Conservation (phyloP, 306 rosid genomes). For the Vigna reflexopilosa region DNA sequence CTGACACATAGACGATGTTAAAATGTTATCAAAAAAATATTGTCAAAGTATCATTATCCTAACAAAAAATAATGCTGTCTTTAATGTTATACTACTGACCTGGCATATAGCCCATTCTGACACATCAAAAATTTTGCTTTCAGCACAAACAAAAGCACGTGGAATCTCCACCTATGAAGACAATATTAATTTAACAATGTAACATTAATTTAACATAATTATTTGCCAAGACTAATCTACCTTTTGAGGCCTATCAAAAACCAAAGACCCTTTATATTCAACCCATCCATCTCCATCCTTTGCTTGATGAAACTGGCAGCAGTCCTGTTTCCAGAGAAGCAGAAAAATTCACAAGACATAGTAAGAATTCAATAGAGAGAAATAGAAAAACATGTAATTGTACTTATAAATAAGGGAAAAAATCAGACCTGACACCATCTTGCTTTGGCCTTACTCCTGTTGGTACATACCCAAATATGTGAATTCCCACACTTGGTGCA, state of each 20-base stretch:
- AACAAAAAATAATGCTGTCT: too few species aligned
- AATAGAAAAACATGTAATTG: conserved; percentile 11
- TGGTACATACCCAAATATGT: conserved; percentile 98
- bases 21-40: too few species aligned
- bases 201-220: conserved; percentile 5
- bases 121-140: conserved; percentile 95
- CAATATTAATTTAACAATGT: conserved; percentile 31
- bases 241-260: conserved; percentile 83
- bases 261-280: conserved; percentile 91
- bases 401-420: not conserved
- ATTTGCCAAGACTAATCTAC: conserved; percentile 47
- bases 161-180: conserved; percentile 88
- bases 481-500: conserved; percentile 97
- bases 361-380: conserved; percentile 6
- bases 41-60: too few species aligned
- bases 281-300: conserved; percentile 99
- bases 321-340: conserved; percentile 69
- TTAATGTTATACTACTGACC: conserved; percentile 57
- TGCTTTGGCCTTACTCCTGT: conserved; percentile 86
- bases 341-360: conserved; percentile 31
- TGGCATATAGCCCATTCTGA: conserved; percentile 99
- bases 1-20: too few species aligned
- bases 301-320: conserved; percentile 98
- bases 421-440: conserved; percentile 98
- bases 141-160: conserved; percentile 97